These are phyloP conservation scores for Phytophthora syringae DNA, from an alignment of 352 stramenopile species.

Conservation along the genomic window DNA sequence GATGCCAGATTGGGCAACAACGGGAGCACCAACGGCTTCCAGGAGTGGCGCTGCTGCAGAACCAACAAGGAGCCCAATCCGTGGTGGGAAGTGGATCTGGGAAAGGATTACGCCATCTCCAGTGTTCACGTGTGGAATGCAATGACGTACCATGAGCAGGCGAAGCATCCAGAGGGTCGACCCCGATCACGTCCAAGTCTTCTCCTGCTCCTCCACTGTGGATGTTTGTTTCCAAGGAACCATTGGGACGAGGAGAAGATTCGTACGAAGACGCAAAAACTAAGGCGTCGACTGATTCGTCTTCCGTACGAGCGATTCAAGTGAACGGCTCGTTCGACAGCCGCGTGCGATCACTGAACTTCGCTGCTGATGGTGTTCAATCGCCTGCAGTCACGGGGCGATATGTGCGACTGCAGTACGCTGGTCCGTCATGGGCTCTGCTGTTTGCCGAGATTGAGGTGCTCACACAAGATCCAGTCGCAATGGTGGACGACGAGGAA, in stretches of 20 bases:
- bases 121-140: constrained; percentile 72
- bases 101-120: constrained; percentile 35
- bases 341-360: constrained; percentile 32
- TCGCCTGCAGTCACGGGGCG: constrained; percentile 42
- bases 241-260: constrained; percentile 23
- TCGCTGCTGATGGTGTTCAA: constrained; percentile 2
- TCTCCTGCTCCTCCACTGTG: constrained; percentile 48
- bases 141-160: constrained; percentile 75
- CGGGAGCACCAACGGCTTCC: constrained; percentile 69
- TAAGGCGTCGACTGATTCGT: constrained; percentile 12
- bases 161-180: constrained; percentile 45
- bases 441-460: constrained; percentile 79
- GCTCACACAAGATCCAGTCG: constrained; percentile 31
- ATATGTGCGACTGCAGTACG: constrained; percentile 71
- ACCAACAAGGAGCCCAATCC: constrained; percentile 61
- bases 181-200: constrained; percentile 50
- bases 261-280: constrained; percentile 29
- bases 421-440: constrained; percentile 41
- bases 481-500: neutral
- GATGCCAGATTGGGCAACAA: constrained; percentile 62
- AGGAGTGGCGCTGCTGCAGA: constrained; percentile 72
- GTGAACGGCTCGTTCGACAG: constrained; percentile 30
- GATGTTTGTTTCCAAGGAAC: constrained; percentile 65
- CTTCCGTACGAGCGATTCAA: constrained; percentile 30
- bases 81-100: constrained; percentile 82